Evolutionary conservation across 306 rosid species (phyloP), one percentile per base, ranked within the genome.

Genomic region (Abrus pulchellus): DNA sequence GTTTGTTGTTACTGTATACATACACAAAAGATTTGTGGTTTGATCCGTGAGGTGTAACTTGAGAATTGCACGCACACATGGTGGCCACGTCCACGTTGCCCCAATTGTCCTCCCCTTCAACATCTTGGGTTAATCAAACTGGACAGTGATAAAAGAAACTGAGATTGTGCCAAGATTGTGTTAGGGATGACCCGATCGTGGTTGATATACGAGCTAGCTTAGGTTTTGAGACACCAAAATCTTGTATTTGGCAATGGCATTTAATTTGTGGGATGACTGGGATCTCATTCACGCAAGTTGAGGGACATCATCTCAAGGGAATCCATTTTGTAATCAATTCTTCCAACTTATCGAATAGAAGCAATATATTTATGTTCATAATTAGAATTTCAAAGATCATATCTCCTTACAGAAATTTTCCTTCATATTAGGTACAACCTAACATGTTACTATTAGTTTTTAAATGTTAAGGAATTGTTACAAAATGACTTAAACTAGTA

Each of bases 21-120:
- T 12, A 32, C 56, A 72, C 48, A 57, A 74, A 78, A 79, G 50
- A 76, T 75, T 36, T 72, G 68, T 77, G 78, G 80, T 53, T 28
- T 72, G 76, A 75, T 76, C n/a, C n/a, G 44, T 75, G 75, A 60
- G 78, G 76, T 77, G 85, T 77, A 85, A 75, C 79, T 59, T 71
- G 69, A 77, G 59, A 82, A 67, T 75, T 69, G 85, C 40, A 77
- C 53, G 45, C 45, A 83, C 68, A 70, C 43, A 79, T 84, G 79
- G 68, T 80, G 77, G 81, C 80, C 89, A 77, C 78, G 76, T 76
- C 79, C 77, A 11, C 55, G 5, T 79, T 63, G 57, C 52, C 55
- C 64, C 47, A 64, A 36, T 10, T 54, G 64, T 34, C 36, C n/a
- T 44, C 64, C 20, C 28, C 32, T 72, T 48, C 67, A 72, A 66